Evolutionary conservation across 805 yeast genomes (phyloP).

Genomic region (Candida tibetensis): DNA sequence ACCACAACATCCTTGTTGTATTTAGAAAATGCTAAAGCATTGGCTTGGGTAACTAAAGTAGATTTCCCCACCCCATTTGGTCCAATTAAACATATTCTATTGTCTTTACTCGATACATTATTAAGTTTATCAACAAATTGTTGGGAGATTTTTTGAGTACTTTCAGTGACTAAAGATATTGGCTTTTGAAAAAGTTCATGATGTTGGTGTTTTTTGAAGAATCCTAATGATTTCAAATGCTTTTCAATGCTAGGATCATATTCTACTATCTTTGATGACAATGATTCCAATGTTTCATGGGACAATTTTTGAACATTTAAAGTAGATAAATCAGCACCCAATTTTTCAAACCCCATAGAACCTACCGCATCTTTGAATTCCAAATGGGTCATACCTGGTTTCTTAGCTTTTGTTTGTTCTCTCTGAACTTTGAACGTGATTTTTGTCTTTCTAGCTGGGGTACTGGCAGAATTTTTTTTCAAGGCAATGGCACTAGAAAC

Average conservation of each 20-base stretch:
- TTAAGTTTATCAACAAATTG: conserved; percentile 37
- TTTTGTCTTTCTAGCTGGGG: conserved; percentile 22
- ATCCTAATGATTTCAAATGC: conserved; percentile 51
- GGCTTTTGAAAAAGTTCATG: conserved; percentile 65
- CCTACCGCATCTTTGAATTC: conserved; percentile 37
- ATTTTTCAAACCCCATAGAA: conserved; percentile 31
- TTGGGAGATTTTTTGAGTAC: conserved; percentile 40
- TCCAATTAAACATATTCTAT: conserved; percentile 61
- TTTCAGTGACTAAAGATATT: conserved; percentile 53
- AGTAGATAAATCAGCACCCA: conserved; percentile 22
- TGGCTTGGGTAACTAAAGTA: conserved; percentile 65
- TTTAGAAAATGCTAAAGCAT: conserved; percentile 47
- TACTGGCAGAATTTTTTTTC: conserved; percentile 8
- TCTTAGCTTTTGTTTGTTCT: conserved; percentile 24
- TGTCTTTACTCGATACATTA: conserved; percentile 32
- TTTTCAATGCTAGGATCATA: conserved; percentile 43
- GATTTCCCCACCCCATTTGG: conserved; percentile 80
- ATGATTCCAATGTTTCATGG: conserved; percentile 9
- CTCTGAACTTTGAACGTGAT: conserved; percentile 18
- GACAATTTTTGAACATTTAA: conserved; percentile 14
- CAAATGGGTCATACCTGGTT: conserved; percentile 43
- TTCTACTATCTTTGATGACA: conserved; percentile 18
- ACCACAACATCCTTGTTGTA: conserved; percentile 41
- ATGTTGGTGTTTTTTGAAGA: conserved; percentile 66
- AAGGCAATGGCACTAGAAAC: conserved; percentile 8